phyloP scores from a whole-genome alignment of 768 basidiomycete species.

The Obba rivulosa region DNA sequence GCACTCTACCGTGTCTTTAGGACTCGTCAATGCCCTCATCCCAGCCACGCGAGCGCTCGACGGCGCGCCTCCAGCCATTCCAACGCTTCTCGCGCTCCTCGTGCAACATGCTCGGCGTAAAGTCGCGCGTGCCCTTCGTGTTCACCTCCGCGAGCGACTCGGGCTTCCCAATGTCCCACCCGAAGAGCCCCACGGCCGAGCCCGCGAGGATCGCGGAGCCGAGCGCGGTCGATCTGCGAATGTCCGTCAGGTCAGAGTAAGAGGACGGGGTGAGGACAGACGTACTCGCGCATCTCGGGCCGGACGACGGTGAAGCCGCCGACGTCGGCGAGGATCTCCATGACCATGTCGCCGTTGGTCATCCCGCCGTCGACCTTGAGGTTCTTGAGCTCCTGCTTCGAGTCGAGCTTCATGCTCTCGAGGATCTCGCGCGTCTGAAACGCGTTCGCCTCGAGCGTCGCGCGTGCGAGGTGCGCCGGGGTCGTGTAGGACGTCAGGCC shows the following conservation, averaged over 20 bases:
- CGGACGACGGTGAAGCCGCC: conserved; percentile 90
- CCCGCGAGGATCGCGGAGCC: conserved; percentile 94
- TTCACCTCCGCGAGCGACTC: conserved; percentile 85
- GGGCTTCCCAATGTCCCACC: conserved; percentile 85
- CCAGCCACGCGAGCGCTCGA: conserved; percentile 82
- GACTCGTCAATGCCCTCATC: conserved; percentile 35
- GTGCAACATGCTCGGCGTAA: conserved; percentile 52
- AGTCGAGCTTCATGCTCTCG: conserved; percentile 92
- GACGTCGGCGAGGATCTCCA: conserved; percentile 82
- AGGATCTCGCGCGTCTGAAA: conserved; percentile 95
- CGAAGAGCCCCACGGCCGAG: conserved; percentile 79
- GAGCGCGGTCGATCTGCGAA: conserved; percentile 80
- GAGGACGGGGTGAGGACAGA: conserved; percentile 11
- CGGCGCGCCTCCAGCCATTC: conserved; percentile 83
- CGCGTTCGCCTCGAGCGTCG: conserved; percentile 93
- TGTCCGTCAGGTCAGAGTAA: background rate
- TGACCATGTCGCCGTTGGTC: conserved; percentile 89
- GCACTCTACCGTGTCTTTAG: too few relatives aligned
- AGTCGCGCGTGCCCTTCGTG: conserved; percentile 70
- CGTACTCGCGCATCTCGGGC: conserved; percentile 95
- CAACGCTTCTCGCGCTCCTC: conserved; percentile 59
- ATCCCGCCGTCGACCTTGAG: conserved; percentile 98
- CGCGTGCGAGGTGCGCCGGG: conserved; percentile 88
- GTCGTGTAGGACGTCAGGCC: conserved; percentile 85
- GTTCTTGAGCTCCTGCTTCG: conserved; percentile 69